Evolutionary conservation across 2,329 filamentous ascomycete species (phyloP), one percentile per base, ranked within the genome.

Genomic region (Penicillium brevicompactum): DNA sequence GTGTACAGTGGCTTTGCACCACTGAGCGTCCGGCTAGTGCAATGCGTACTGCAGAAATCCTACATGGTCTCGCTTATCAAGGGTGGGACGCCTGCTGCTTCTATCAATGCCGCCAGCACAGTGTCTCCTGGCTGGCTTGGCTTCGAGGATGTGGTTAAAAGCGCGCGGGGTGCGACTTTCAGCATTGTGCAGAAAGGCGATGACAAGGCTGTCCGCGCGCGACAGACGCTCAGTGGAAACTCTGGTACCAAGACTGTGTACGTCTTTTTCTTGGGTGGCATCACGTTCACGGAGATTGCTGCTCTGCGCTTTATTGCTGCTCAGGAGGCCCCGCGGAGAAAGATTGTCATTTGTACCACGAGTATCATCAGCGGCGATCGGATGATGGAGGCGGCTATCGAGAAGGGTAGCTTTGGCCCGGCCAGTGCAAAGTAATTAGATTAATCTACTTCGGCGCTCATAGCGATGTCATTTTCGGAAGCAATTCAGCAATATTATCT

Each of bases 1-100:
- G 92, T 97, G 10, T 99, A 97, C 76, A 96, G 91, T 61, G 95
- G 94, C 49, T 99, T 97, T 70, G 94, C 95, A 4, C 95, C 94
- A 0, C 82, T 99, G 11, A 96, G 91, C 43, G 85, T 97, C 51
- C 87, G 94, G 14, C 84, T 99, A 4, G 88, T 99, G 5, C 95
- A 99, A 74, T 94, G 91, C 70, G 84, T 97, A 47, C 77, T 99
- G 46, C 92, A 97, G 72, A 99, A 99, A 73, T 86, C 91, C 53
- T 90, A 92, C 63, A 79, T 99, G 30, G 79, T 87, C 53, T 86
- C 84, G 4, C 82, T 92, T 10, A 87, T 85, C 49, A 87, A 85
- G 63, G 88, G 89, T 30, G 83, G 82, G 14, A 80, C 80, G 56
- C 82, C 78, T 47, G 74, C 74, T 47, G 76, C 75, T 16, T 74